A percentile compares a stretch with the other conserved stretches of the same genome.
Conservation (phyloP, 192 early-diverging fungal species). For the Umbelopsis sp. region DNA sequence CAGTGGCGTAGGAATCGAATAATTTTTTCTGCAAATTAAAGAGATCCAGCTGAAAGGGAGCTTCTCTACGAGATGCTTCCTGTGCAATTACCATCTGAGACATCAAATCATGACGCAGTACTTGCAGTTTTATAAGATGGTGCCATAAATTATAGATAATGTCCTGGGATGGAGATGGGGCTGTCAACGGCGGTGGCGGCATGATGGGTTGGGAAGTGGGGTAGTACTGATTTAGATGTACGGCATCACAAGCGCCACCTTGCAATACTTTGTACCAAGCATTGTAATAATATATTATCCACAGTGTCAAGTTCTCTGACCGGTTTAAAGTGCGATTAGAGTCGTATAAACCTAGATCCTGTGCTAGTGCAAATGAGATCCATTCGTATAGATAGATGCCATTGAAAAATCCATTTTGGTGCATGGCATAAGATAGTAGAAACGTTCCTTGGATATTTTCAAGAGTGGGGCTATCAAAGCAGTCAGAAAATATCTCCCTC, state of each 20-base stretch:
- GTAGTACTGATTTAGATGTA: constrained; percentile 19
- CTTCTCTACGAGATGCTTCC: constrained; percentile 4
- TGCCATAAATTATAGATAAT: constrained; percentile 17
- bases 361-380: constrained; percentile 21
- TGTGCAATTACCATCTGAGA: constrained; percentile 5
- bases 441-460: constrained; percentile 20
- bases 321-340: neutral
- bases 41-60: constrained; percentile 1
- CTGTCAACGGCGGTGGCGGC: constrained; percentile 16
- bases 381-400: constrained; percentile 25
- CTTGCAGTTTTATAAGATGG: constrained; percentile 24
- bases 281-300: constrained; percentile 25
- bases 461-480: constrained; percentile 21
- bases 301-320: constrained; percentile 7
- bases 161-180: neutral
- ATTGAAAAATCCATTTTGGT: constrained; percentile 19
- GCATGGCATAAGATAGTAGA: constrained; percentile 19
- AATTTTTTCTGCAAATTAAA: constrained; percentile 1
- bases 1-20: constrained; percentile 8
- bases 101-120: constrained; percentile 16
- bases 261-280: constrained; percentile 21
- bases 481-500: constrained; percentile 21
- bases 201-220: constrained; percentile 3
- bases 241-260: constrained; percentile 12
- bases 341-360: constrained; percentile 19